phyloP scores from a whole-genome alignment of 805 yeast species.

The Pichia membranifaciens region DNA sequence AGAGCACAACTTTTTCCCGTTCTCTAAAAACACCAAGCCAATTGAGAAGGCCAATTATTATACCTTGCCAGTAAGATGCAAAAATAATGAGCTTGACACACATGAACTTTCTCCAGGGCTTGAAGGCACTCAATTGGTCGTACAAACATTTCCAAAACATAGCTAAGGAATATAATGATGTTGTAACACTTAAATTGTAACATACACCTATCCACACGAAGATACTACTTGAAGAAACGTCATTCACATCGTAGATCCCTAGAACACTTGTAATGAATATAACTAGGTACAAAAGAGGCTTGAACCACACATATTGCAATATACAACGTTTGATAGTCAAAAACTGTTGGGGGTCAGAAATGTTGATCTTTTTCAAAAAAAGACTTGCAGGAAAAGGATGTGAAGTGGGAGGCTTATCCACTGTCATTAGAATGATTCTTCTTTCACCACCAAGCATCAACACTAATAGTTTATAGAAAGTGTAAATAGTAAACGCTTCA shows the following conservation, averaged over 20 bases:
- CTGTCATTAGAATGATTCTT: conserved; percentile 54
- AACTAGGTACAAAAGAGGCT: conserved; percentile 71
- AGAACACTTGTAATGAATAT: conserved; percentile 41
- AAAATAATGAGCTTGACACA: conserved; percentile 92
- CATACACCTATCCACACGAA: conserved; percentile 60
- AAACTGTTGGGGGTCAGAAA: conserved; percentile 80
- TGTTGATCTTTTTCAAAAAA: conserved; percentile 58
- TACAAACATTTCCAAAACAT: conserved; percentile 91
- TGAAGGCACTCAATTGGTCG: conserved; percentile 65
- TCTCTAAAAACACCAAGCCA: conserved; percentile 39
- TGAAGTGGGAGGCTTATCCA: conserved; percentile 62
- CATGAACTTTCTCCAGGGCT: conserved; percentile 88
- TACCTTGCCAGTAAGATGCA: conserved; percentile 98
- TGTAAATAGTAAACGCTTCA: conserved; percentile 93
- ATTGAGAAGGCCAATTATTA: conserved; percentile 49
- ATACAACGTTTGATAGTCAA: conserved; percentile 76
- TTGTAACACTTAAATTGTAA: conserved; percentile 75
- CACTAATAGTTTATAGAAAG: conserved; percentile 80
- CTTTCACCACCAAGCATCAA: conserved; percentile 90
- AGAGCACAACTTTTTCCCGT: conserved; percentile 14
- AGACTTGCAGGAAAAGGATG: conserved; percentile 56
- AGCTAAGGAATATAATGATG: conserved; percentile 80
- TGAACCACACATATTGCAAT: conserved; percentile 91
- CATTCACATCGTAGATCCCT: conserved; percentile 47
- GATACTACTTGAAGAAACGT: conserved; percentile 42